A percentile compares a stretch with the other conserved stretches of the same genome.
phyloP scores from a whole-genome alignment of 1,139 yeast species.

The Candida anutae region DNA sequence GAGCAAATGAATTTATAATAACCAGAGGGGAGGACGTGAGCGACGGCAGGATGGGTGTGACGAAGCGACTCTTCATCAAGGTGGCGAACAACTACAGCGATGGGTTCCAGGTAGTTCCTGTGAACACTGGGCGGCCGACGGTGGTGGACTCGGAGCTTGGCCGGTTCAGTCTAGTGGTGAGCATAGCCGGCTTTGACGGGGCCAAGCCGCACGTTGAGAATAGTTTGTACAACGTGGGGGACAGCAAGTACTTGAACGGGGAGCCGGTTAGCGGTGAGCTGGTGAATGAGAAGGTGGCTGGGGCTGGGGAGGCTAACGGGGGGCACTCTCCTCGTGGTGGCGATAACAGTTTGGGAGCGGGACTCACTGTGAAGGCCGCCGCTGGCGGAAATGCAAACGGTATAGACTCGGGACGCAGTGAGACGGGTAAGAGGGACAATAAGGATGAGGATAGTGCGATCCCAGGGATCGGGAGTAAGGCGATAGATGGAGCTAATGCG shows the following conservation, averaged over 20 bases:
- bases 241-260: constrained; percentile 21
- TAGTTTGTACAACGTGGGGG: constrained; percentile 28
- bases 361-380: no score
- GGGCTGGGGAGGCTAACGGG: no score
- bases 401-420: no score
- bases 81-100: constrained; percentile 25
- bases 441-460: no score
- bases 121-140: constrained; percentile 33
- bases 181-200: constrained; percentile 42
- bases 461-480: no score
- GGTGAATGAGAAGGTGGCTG: no score
- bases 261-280: constrained; percentile 8
- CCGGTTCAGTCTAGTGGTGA: constrained; percentile 27
- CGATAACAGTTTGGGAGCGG: no score
- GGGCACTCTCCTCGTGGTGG: no score
- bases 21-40: not conserved
- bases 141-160: constrained; percentile 33
- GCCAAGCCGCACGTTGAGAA: constrained; percentile 27
- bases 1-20: not conserved
- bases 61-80: constrained; percentile 28
- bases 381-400: not conserved
- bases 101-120: constrained; percentile 30
- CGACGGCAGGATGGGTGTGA: constrained; percentile 9
- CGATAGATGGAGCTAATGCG: no score
- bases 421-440: no score